Evolutionary conservation across 768 basidiomycete genomes (phyloP).

Genomic region (Pleurotus ostreatus): DNA sequence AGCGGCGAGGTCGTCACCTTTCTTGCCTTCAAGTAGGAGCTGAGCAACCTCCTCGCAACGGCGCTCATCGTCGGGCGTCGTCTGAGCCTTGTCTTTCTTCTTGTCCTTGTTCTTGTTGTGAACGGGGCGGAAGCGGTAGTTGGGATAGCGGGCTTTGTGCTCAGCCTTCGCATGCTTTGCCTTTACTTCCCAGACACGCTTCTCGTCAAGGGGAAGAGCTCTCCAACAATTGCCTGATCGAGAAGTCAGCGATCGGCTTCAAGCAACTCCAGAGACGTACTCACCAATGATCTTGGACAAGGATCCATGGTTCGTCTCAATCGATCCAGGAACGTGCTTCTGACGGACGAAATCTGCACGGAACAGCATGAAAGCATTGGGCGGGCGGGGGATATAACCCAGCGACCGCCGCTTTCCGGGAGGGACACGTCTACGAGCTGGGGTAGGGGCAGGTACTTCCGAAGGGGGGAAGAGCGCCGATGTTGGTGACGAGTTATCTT

Average conservation of each 20-base stretch:
- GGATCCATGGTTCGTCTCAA: slow-evolving; percentile 75
- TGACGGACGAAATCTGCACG: slow-evolving; percentile 77
- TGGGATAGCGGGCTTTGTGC: slow-evolving; percentile 65
- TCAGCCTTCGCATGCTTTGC: slow-evolving; percentile 73
- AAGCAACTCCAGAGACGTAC: slow-evolving; percentile 24
- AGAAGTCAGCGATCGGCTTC: slow-evolving; percentile 23
- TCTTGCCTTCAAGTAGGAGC: slow-evolving; percentile 63
- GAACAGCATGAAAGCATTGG: slow-evolving; percentile 87
- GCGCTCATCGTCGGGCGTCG: slow-evolving; percentile 52
- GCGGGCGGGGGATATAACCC: slow-evolving; percentile 75
- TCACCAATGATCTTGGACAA: slow-evolving; percentile 69
- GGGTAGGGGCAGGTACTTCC: slow-evolving; percentile 30
- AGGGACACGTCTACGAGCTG: slow-evolving; percentile 44
- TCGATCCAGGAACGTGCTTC: slow-evolving; percentile 73
- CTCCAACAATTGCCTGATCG: slow-evolving; percentile 75
- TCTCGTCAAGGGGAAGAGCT: slow-evolving; percentile 64
- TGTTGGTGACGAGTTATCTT: slow-evolving; percentile 25
- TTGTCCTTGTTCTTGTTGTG: slow-evolving; percentile 47
- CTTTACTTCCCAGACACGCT: slow-evolving; percentile 65
- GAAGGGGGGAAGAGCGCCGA: slow-evolving; percentile 54
- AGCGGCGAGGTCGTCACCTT: slow-evolving; percentile 62
- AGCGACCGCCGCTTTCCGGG: slow-evolving; percentile 57
- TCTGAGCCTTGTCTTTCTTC: slow-evolving; percentile 31
- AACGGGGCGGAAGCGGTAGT: slow-evolving; percentile 56
- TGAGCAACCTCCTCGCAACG: slow-evolving; percentile 67